Percentiles rank a stretch among this genome's conserved stretches.
Evolutionary conservation across 139 green algal genomes (phyloP).

Genomic region (Asterochloris sp.): DNA sequence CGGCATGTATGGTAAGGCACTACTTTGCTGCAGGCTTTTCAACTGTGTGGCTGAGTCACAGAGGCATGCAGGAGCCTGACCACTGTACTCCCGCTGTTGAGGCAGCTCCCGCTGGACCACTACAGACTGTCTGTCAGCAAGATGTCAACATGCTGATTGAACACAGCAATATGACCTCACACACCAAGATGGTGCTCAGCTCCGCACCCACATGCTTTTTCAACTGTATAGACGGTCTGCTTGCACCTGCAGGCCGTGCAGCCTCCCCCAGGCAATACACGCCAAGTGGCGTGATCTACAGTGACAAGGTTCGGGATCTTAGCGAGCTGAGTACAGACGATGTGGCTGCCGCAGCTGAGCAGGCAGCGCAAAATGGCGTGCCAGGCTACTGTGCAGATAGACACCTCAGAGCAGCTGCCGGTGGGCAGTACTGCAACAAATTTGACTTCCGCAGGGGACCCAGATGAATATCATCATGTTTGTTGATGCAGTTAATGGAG

Average conservation of each 20-base stretch:
- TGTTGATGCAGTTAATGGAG: too few relatives aligned
- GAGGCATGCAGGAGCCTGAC: too few relatives aligned
- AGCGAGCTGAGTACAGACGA: conserved; percentile 52
- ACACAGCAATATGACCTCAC: too few relatives aligned
- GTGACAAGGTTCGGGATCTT: conserved; percentile 38
- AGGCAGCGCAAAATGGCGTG: conserved; percentile 43
- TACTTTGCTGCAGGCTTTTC: not conserved
- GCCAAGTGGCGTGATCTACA: conserved; percentile 39
- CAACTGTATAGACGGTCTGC: not conserved
- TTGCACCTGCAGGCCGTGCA: conserved; percentile 24
- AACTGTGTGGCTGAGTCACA: too few relatives aligned
- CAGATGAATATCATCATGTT: too few relatives aligned
- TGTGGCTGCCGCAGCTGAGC: conserved; percentile 60
- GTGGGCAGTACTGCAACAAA: conserved; percentile 29
- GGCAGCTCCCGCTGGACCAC: too few relatives aligned
- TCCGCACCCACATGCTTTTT: too few relatives aligned
- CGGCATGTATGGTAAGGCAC: conserved; percentile 44
- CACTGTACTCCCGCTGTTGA: too few relatives aligned
- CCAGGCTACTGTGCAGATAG: conserved; percentile 62
- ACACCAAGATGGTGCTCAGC: too few relatives aligned
- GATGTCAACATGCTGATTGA: too few relatives aligned
- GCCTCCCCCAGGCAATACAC: conserved; percentile 24
- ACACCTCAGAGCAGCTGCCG: conserved; percentile 36
- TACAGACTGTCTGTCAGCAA: too few relatives aligned
- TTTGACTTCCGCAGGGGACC: too few relatives aligned